Conservation (phyloP, 768 basidiomycete species). For the Boletus reticuloceps region DNA sequence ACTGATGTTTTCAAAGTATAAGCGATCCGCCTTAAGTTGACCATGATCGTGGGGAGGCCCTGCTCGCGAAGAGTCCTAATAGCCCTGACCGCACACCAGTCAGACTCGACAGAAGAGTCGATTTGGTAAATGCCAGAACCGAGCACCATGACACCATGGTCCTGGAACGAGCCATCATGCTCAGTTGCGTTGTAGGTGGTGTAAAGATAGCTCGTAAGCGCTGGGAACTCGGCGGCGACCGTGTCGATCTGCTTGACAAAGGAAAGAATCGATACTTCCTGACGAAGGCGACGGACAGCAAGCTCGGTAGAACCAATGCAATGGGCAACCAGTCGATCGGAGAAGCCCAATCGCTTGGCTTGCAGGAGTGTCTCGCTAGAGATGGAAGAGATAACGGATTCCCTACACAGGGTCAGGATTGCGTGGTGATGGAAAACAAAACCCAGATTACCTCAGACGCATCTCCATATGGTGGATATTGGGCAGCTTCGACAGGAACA, state of each 20-base stretch:
- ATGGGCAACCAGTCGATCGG: conserved; percentile 81
- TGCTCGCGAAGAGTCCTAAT: too few species aligned
- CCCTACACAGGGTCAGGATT: conserved; percentile 37
- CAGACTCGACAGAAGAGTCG: conserved; percentile 98
- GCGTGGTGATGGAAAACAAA: not conserved
- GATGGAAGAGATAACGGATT: conserved; percentile 63
- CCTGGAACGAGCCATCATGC: conserved; percentile 86
- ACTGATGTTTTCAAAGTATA: too few species aligned
- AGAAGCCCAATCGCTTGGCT: too few species aligned
- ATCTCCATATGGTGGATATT: conserved; percentile 83
- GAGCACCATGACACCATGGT: conserved; percentile 94
- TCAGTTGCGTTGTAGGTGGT: conserved; percentile 97
- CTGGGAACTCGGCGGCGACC: conserved; percentile 98
- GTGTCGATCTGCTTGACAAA: conserved; percentile 99
- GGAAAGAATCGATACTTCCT: conserved; percentile 78
- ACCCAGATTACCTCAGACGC: conserved; percentile 56
- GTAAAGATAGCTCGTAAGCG: conserved; percentile 98
- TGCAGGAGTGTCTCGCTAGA: conserved; percentile 62
- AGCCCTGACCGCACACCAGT: too few species aligned
- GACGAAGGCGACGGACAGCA: conserved; percentile 85
- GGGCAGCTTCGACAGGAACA: conserved; percentile 81
- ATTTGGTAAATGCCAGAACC: conserved; percentile 99
- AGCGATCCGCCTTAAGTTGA: too few species aligned
- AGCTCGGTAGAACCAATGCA: conserved; percentile 90
- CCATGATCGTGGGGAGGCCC: too few species aligned